phyloP scores from a whole-genome alignment of 768 basidiomycete species.

The Ramaria sp. region DNA sequence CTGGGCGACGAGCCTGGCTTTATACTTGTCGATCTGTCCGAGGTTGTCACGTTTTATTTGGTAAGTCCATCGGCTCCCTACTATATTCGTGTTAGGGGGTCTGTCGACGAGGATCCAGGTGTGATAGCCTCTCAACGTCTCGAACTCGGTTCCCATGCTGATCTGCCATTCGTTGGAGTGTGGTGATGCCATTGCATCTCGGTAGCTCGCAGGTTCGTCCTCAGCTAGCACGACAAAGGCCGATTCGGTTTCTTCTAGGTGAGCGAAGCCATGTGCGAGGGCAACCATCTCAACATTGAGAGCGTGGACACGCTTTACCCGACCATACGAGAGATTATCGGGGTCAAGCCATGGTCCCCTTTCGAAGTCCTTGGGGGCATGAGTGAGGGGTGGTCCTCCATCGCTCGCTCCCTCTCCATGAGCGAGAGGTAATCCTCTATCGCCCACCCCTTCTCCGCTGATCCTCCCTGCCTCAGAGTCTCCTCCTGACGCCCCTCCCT shows the following conservation, averaged over 20 bases:
- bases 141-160: constrained; percentile 16
- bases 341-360: background rate
- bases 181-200: constrained; percentile 9
- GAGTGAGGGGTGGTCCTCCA: no score
- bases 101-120: constrained; percentile 14
- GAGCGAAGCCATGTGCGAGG: background rate
- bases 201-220: constrained; percentile 1
- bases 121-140: constrained; percentile 12
- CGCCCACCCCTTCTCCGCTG: no score
- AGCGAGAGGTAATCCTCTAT: no score
- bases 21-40: constrained; percentile 14
- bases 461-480: no score
- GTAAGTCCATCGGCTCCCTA: constrained; percentile 18
- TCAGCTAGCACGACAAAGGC: background rate
- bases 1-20: constrained; percentile 18
- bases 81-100: constrained; percentile 11
- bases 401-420: no score
- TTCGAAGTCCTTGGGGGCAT: background rate
- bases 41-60: constrained; percentile 14
- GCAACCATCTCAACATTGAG: background rate
- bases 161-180: constrained; percentile 14
- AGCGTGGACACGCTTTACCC: background rate
- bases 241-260: background rate
- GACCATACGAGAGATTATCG: background rate
- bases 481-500: no score